Conservation (phyloP, 2,329 filamentous ascomycete genomes). For the Diaporthe caulivora region DNA sequence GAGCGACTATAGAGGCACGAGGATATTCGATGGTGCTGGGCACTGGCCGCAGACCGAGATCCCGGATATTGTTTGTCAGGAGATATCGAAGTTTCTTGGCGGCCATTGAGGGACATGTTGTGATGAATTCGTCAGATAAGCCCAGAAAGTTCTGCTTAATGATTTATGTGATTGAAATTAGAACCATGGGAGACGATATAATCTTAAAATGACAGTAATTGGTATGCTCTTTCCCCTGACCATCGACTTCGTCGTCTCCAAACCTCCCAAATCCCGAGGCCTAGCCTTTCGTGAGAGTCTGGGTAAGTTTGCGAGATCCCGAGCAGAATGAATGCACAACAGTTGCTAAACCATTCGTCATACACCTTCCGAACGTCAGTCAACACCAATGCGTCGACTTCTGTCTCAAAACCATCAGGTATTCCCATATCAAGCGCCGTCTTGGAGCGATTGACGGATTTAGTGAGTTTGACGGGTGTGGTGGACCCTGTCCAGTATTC, state of each 20-base stretch:
- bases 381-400: background rate
- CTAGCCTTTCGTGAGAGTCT: background rate
- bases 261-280: background rate
- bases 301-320: background rate
- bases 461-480: too few relatives aligned
- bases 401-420: background rate
- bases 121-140: too few relatives aligned
- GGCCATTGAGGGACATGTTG: background rate
- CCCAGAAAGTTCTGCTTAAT: too few relatives aligned
- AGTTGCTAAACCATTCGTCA: background rate
- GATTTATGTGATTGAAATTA: too few relatives aligned
- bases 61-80: background rate
- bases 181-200: background rate
- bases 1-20: conserved; percentile 63
- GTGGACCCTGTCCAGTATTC: too few relatives aligned
- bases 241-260: background rate
- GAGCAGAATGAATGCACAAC: background rate
- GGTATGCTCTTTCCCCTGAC: background rate
- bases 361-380: background rate
- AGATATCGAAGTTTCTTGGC: conserved; percentile 16
- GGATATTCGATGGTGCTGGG: conserved; percentile 70
- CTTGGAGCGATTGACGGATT: background rate
- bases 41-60: conserved; percentile 71
- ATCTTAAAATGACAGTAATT: background rate
- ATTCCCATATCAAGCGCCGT: background rate